Evolutionary conservation across 1,284 basidiomycete genomes (phyloP).

Genomic region (Microbotryomycetes sp.): DNA sequence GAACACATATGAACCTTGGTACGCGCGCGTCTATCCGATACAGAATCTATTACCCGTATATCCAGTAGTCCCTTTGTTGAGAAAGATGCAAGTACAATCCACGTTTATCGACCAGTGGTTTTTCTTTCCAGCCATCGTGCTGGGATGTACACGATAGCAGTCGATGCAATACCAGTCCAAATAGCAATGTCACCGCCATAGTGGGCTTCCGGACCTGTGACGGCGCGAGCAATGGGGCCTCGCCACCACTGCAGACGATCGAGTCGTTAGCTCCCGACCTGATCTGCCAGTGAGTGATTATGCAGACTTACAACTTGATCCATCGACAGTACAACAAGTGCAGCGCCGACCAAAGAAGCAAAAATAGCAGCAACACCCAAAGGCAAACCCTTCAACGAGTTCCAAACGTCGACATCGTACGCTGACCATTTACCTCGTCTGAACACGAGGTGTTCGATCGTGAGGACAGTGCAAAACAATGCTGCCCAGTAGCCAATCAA

Average conservation of each 20-base stretch:
- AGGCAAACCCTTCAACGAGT: constrained; percentile 39
- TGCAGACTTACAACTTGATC: constrained; percentile 36
- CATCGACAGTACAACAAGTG: constrained; percentile 40
- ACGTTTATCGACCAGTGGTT: background rate
- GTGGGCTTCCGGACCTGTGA: constrained; percentile 38
- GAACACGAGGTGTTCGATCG: constrained; percentile 38
- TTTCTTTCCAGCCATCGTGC: constrained; percentile 39
- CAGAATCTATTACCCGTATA: no score
- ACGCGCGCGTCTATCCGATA: no score
- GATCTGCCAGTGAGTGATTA: background rate
- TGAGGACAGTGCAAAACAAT: constrained; percentile 19
- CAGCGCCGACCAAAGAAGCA: constrained; percentile 36
- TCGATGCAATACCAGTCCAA: constrained; percentile 41
- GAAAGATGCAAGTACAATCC: no score
- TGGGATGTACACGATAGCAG: constrained; percentile 38
- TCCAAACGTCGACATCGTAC: constrained; percentile 41
- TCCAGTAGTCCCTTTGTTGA: no score
- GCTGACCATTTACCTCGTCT: constrained; percentile 30
- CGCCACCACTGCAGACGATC: constrained; percentile 22
- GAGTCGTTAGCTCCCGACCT: background rate
- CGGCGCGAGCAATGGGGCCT: constrained; percentile 26
- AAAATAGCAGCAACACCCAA: constrained; percentile 40
- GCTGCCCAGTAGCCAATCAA: constrained; percentile 29
- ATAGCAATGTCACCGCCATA: constrained; percentile 43
- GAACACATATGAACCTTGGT: no score